These are phyloP conservation scores for Lunasporangiospora selenospora DNA, from an alignment of 192 early-diverging fungal species.

Conservation along the genomic window DNA sequence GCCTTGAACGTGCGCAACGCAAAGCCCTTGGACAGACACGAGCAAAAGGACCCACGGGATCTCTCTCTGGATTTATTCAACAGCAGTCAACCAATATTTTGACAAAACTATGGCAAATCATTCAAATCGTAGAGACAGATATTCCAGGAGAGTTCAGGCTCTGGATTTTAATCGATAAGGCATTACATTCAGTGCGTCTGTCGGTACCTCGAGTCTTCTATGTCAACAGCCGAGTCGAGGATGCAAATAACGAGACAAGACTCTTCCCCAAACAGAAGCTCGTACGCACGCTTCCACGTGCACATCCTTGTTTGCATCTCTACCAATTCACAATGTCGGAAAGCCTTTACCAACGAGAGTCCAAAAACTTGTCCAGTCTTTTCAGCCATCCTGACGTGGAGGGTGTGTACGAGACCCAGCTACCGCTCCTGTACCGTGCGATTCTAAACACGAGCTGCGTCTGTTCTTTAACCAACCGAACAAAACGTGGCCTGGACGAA, in stretches of 20 bases:
- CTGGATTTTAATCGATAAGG: constrained; percentile 79
- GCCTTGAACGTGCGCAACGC: constrained; percentile 57
- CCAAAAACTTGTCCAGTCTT: constrained; percentile 75
- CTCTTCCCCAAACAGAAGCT: constrained; percentile 39
- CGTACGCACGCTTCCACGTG: constrained; percentile 77
- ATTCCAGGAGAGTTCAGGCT: constrained; percentile 86
- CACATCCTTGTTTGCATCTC: constrained; percentile 70
- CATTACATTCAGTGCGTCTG: constrained; percentile 74
- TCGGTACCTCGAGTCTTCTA: constrained; percentile 85
- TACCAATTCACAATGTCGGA: constrained; percentile 89
- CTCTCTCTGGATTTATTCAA: constrained; percentile 70
- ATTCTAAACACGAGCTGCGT: constrained; percentile 80
- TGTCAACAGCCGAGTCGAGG: constrained; percentile 72
- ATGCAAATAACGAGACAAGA: constrained; percentile 22
- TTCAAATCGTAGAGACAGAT: constrained; percentile 87
- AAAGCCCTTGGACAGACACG: constrained; percentile 44
- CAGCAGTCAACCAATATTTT: constrained; percentile 71
- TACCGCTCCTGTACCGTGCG: constrained; percentile 81
- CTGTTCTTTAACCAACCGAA: constrained; percentile 37
- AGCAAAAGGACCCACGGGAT: constrained; percentile 30
- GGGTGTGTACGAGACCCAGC: constrained; percentile 95
- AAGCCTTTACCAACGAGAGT: constrained; percentile 72
- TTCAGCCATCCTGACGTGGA: constrained; percentile 89
- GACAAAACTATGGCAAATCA: constrained; percentile 78
- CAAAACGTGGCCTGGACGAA: constrained; percentile 50